Evolutionary conservation across 1,284 basidiomycete genomes (phyloP).

Genomic region (Xerocomus nothofagi): DNA sequence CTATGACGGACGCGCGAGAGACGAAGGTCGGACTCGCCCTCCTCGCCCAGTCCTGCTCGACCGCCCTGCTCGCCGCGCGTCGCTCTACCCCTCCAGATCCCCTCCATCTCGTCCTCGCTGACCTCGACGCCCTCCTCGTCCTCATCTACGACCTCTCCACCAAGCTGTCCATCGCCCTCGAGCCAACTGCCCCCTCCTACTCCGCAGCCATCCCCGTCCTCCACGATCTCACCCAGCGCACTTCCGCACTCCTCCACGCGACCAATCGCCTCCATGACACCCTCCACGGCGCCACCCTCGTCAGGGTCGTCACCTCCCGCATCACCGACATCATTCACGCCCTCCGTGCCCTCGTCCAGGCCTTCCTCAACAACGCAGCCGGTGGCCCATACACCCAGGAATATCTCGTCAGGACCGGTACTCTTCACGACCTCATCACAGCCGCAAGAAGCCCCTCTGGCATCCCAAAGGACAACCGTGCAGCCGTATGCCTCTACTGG

Average conservation of each 20-base stretch:
- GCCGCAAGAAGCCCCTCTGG: slow-evolving; percentile 45
- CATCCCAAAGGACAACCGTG: slow-evolving; percentile 56
- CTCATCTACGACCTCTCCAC: slow-evolving; percentile 62
- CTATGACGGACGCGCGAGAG: too few species aligned
- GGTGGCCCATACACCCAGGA: slow-evolving; percentile 37
- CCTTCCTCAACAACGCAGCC: slow-evolving; percentile 35
- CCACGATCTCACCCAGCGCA: slow-evolving; percentile 55
- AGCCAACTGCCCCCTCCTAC: slow-evolving; percentile 58
- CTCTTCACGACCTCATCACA: slow-evolving; percentile 65
- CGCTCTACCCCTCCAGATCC: too few species aligned
- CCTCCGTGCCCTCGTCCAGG: slow-evolving; percentile 42
- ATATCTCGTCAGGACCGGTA: slow-evolving; percentile 61
- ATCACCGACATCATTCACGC: slow-evolving; percentile 50
- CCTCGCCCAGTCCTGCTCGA: slow-evolving; percentile 47
- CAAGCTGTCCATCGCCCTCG: slow-evolving; percentile 65
- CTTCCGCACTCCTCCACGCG: slow-evolving; percentile 60
- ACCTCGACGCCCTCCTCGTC: slow-evolving; percentile 60
- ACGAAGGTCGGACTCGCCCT: too few species aligned
- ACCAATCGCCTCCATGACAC: slow-evolving; percentile 48
- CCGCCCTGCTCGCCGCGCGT: too few species aligned
- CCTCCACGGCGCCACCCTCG: slow-evolving; percentile 53
- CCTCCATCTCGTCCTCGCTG: slow-evolving; percentile 49
- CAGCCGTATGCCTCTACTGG: slow-evolving; percentile 61
- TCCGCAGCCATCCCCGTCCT: slow-evolving; percentile 55
- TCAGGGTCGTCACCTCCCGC: slow-evolving; percentile 46